phyloP scores from a whole-genome alignment of 2,329 filamentous ascomycete species.

The Aspergillus floridensis region DNA sequence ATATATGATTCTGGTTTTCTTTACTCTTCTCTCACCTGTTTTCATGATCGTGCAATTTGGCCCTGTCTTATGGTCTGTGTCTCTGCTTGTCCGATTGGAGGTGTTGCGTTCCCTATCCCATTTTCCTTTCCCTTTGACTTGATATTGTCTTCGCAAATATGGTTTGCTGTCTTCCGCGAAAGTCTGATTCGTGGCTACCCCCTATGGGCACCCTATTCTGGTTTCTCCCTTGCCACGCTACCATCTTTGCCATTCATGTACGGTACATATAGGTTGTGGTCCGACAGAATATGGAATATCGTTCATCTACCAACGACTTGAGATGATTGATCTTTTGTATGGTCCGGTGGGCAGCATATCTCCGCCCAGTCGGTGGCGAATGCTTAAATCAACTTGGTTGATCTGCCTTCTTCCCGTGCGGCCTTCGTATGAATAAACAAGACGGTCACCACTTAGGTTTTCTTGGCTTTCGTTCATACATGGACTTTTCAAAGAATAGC shows the following conservation, averaged over 20 bases:
- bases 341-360: neutral
- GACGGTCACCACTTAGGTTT: no score
- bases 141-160: neutral
- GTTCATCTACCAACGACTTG: neutral
- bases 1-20: slow-evolving; percentile 11
- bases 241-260: slow-evolving; percentile 13
- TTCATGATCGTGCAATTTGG: slow-evolving; percentile 8
- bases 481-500: no score
- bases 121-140: slow-evolving; percentile 5
- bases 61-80: neutral
- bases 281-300: slow-evolving; percentile 8
- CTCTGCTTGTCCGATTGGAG: slow-evolving; percentile 1
- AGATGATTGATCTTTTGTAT: neutral
- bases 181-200: neutral
- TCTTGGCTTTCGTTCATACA: no score
- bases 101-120: slow-evolving; percentile 6
- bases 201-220: neutral
- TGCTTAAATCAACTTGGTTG: no score
- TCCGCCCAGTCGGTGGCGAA: no score
- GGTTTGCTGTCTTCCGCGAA: neutral
- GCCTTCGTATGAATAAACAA: no score
- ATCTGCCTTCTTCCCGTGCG: no score
- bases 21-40: slow-evolving; percentile 1
- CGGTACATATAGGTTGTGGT: slow-evolving; percentile 15
- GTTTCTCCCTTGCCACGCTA: neutral